A percentile compares a stretch with the other conserved stretches of the same genome.
phyloP scores from a whole-genome alignment of 2,329 filamentous ascomycete species.

The Verticillium nonalfalfae region DNA sequence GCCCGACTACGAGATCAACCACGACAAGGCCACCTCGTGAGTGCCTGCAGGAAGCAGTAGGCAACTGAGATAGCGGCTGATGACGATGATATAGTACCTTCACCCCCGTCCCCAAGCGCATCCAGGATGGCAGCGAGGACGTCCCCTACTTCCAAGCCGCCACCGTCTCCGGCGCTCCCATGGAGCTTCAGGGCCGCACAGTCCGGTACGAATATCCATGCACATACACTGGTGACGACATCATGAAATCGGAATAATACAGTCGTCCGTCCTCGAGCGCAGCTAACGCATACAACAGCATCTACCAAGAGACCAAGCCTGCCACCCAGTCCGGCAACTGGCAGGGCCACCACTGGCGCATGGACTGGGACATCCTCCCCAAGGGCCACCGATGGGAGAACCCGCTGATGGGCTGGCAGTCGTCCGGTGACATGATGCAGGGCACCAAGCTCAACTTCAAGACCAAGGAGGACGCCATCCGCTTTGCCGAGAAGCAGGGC shows the following conservation, averaged over 20 bases:
- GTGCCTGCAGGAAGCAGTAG: constrained; percentile 5
- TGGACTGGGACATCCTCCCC: constrained; percentile 94
- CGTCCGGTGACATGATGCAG: constrained; percentile 90
- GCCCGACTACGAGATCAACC: constrained; percentile 73
- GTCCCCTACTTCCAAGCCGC: constrained; percentile 70
- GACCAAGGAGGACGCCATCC: constrained; percentile 87
- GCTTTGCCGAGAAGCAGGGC: constrained; percentile 96
- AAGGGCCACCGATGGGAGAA: constrained; percentile 99
- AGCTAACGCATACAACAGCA: constrained; percentile 45
- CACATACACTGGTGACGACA: background rate
- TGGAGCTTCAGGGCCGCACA: constrained; percentile 87
- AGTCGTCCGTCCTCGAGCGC: no score
- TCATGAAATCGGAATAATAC: no score
- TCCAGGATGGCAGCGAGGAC: constrained; percentile 88
- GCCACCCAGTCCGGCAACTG: constrained; percentile 92
- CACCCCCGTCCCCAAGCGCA: constrained; percentile 81
- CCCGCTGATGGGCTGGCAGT: constrained; percentile 97
- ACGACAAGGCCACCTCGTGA: constrained; percentile 90
- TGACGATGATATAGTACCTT: constrained; percentile 60
- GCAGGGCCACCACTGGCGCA: constrained; percentile 81
- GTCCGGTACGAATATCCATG: constrained; percentile 64
- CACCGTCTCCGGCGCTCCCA: constrained; percentile 83
- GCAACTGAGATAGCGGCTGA: constrained; percentile 5
- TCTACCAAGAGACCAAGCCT: constrained; percentile 87
- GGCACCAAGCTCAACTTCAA: constrained; percentile 88